phyloP scores from a whole-genome alignment of 345 rosid species.

The Arabis alpina region DNA sequence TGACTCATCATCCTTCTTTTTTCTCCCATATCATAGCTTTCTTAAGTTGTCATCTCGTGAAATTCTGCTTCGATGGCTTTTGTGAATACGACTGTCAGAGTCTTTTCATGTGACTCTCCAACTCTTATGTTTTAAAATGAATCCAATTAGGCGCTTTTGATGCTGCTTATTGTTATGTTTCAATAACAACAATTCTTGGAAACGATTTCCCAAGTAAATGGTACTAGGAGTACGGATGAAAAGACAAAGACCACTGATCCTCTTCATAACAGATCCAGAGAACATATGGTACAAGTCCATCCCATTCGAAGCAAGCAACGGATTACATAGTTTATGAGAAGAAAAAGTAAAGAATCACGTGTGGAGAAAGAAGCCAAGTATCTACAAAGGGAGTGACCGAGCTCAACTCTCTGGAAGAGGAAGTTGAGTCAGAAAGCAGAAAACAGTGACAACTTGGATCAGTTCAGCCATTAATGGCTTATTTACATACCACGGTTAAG shows the following conservation, averaged over 20 bases:
- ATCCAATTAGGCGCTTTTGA: too few species aligned
- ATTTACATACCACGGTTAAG: too few species aligned
- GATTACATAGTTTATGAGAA: conserved; percentile 13
- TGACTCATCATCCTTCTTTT: conserved; percentile 1
- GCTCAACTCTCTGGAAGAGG: conserved; percentile 67
- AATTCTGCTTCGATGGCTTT: neutral
- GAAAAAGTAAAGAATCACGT: conserved; percentile 52
- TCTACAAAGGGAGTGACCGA: conserved; percentile 72
- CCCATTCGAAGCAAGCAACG: too few species aligned
- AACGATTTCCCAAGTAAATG: too few species aligned
- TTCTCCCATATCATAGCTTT: neutral
- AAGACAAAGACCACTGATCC: too few species aligned
- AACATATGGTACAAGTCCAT: too few species aligned
- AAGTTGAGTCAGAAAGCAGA: conserved; percentile 67
- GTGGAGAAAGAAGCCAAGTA: conserved; percentile 77
- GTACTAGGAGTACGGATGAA: too few species aligned
- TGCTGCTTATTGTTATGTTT: too few species aligned
- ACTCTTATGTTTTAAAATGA: too few species aligned
- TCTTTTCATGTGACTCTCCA: neutral
- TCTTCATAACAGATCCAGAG: too few species aligned
- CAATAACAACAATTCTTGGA: too few species aligned
- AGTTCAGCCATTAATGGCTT: conserved; percentile 50
- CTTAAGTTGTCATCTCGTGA: neutral
- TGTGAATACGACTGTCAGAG: neutral
- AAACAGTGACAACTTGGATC: conserved; percentile 59